Evolutionary conservation across 2,329 filamentous ascomycete genomes (phyloP).

Genomic region (Penicillium sp.): DNA sequence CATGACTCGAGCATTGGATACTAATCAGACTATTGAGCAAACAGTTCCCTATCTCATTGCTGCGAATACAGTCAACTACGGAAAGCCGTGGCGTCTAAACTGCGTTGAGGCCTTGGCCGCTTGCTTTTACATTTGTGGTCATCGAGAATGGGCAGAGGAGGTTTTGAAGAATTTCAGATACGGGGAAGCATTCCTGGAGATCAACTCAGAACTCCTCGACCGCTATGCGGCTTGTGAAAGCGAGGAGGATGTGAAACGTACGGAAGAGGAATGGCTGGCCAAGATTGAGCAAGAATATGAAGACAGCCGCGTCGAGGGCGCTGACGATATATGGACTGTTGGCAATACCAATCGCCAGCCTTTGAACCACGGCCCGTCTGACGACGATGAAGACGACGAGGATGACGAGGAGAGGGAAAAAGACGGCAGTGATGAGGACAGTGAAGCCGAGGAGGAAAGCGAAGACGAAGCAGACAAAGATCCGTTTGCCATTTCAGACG

Average conservation of each 20-base stretch:
- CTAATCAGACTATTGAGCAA: not conserved
- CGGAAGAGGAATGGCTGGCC: conserved; percentile 81
- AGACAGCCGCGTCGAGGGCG: conserved; percentile 61
- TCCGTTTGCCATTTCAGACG: conserved; percentile 70
- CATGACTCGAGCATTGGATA: not conserved
- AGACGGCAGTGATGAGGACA: conserved; percentile 42
- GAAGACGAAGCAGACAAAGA: conserved; percentile 51
- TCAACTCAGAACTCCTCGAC: conserved; percentile 76
- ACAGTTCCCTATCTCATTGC: conserved; percentile 86
- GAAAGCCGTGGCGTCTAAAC: conserved; percentile 88
- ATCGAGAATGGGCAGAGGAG: conserved; percentile 81
- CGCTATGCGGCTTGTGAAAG: conserved; percentile 78
- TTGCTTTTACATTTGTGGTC: conserved; percentile 87
- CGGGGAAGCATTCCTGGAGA: conserved; percentile 79
- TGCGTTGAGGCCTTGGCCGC: conserved; percentile 93
- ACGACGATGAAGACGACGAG: conserved; percentile 42
- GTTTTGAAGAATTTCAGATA: conserved; percentile 82
- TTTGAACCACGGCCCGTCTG: conserved; percentile 48
- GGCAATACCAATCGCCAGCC: conserved; percentile 75
- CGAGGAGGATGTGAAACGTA: conserved; percentile 74
- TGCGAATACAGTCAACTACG: conserved; percentile 96
- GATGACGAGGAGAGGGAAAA: conserved; percentile 36
- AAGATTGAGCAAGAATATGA: conserved; percentile 85
- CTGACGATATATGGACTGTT: conserved; percentile 76
- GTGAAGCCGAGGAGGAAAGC: conserved; percentile 41